Conservation (phyloP, 306 rosid genomes). For the Quercus wislizeni region DNA sequence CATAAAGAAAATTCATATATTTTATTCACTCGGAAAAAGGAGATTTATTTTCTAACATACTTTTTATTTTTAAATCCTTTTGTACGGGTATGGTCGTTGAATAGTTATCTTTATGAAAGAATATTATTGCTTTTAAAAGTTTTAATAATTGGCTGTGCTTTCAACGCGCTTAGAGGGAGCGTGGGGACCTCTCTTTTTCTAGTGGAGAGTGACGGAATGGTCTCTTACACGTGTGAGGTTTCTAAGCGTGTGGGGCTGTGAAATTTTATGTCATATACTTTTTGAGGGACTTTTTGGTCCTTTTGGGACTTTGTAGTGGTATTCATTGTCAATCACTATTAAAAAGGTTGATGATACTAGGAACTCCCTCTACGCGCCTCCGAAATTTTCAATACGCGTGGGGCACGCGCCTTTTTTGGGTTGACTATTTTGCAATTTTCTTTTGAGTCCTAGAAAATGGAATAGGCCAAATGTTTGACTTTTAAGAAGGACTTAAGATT, state of each 20-base stretch:
- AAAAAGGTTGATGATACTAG: background rate
- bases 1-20: no score
- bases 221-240: constrained; percentile 11
- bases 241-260: constrained; percentile 3
- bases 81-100: no score
- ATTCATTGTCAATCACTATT: constrained; percentile 24
- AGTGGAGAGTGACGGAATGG: background rate
- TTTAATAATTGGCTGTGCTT: background rate
- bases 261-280: background rate
- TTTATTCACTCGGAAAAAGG: no score
- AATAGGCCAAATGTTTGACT: constrained; percentile 6
- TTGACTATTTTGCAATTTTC: background rate
- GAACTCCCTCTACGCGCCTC: constrained; percentile 17
- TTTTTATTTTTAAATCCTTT: no score
- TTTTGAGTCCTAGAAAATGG: background rate
- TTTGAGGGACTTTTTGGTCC: constrained; percentile 8
- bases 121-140: background rate
- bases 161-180: constrained; percentile 14
- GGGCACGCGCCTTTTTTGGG: constrained; percentile 1
- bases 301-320: background rate
- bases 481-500: background rate
- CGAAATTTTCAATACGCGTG: constrained; percentile 1
- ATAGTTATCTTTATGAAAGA: background rate
- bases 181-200: background rate
- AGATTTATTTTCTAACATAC: no score